Evolutionary conservation across 208 protist genomes (phyloP), one percentile per base, ranked within the genome.

Genomic region (Wallacemonas sp.): DNA sequence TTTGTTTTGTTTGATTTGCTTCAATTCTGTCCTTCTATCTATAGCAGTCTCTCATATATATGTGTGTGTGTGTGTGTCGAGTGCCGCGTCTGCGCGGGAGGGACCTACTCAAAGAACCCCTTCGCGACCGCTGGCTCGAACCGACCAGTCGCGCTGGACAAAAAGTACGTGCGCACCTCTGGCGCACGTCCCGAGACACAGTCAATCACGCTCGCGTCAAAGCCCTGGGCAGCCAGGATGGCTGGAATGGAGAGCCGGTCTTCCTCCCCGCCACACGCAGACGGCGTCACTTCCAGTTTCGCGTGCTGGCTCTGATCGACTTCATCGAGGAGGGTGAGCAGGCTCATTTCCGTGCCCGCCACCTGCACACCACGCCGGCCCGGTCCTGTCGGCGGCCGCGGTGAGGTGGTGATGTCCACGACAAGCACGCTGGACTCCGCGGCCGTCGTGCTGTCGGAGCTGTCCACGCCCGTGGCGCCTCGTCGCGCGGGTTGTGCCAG

Each of bases 91-190:
- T n/a, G n/a, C n/a, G n/a, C n/a, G n/a, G n/a, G n/a, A n/a, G n/a
- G n/a, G n/a, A n/a, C n/a, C 52, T 26, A 50, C 23, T 29, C 32
- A 64, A 84, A 76, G 71, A 87, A 82, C 5, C 86, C 86, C 28
- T 59, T 75, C 25, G 67, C 67, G 3, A 36, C 79, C 26, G 28
- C 44, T 1, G 86, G 80, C 65, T 89, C 77, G 46, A 81, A 92
- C 25, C 82, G 71, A 23, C 83, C 59, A 11, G 82, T 82, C 38
- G 55, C 57, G 0, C 52, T 22, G 25, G 68, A 89, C 8, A 92
- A 71, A 61, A 85, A 85, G 63, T 92, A 92, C 22, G 64, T 71
- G 18, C 86, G 73, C 42, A 48, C 39, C 22, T 77, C 66, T 18
- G 76, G 72, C 3, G 76, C 75, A n/a, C 16, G 49, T 2, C 36